Base-by-base conservation (phyloP, 108 stramenopile genomes). In the Parietichytrium sp. region DNA sequence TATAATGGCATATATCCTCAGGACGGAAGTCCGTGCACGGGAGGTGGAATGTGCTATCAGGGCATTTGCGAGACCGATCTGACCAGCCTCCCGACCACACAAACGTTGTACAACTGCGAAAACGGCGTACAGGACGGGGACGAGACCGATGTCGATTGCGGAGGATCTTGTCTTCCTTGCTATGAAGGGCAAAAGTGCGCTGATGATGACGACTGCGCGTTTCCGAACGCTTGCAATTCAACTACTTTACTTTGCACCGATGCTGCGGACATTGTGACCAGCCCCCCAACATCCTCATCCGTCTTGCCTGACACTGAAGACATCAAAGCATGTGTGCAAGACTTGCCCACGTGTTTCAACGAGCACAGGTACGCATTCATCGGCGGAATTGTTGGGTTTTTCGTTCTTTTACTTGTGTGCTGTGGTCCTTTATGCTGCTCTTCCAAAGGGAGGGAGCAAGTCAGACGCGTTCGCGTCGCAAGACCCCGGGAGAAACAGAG, bases 71-170 rank as follows among this genome's bases (percentile, higher is more conserved):
- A 45, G 1, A 72, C 61, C 8, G 20, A 72, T 25, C 6, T 42
- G 20, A 6, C 61, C 10, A 23, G 12, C 16, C 61, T 72, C 0
- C 61, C 61, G 33, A 72, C 61, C 10, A 33, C 61, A 18, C 1
- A 33, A 6, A 42, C 36, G 23, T 45, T 72, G 10, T 33, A 72
- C 23, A 8, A 7, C 38, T 72, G 61, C 20, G 36, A 33, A 6
- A 20, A 72, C 42, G 61, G 61, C 20, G 42, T 20, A n/a, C 33
- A 33, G 45, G 42, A 27, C 33, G 61, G 61, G n/a, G 8, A 16
- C 0, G 61, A 72, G 33, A 33, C 61, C 29, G 61, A 72, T 25
- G 42, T 45, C 6, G 61, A 72, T 42, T 72, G 61, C 42, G 61
- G 61, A 6, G 61, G 61, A 16, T 25, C 15, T 7, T 72, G 61